phyloP scores from a whole-genome alignment of 2,329 filamentous ascomycete species.

The Penicillium sp. region DNA sequence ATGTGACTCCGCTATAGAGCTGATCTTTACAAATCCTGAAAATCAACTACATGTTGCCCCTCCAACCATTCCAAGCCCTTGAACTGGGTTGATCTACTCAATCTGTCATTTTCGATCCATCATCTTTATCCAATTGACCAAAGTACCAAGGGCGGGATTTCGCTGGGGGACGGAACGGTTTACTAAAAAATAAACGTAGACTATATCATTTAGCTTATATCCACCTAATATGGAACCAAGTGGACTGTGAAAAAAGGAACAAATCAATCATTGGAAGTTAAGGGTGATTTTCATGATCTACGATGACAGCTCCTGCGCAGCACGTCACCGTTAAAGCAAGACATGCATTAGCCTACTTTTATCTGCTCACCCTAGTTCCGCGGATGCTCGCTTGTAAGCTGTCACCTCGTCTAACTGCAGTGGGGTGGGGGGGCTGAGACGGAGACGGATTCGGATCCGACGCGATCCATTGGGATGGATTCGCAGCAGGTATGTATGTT shows the following conservation, averaged over 20 bases:
- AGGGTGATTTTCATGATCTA: neutral
- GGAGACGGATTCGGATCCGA: neutral
- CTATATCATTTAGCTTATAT: neutral
- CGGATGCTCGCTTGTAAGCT: neutral
- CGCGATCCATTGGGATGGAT: neutral
- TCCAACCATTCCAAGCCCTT: neutral
- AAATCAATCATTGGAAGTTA: neutral
- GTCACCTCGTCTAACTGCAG: neutral
- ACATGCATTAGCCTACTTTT: constrained; percentile 4
- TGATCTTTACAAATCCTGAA: neutral
- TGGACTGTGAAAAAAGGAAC: neutral
- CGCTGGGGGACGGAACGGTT: neutral
- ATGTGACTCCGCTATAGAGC: neutral
- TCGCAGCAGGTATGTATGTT: neutral
- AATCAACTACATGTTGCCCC: neutral
- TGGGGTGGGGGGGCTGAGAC: neutral
- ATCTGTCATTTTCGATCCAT: neutral
- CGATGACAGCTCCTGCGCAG: neutral
- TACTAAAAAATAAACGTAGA: neutral
- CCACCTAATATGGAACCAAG: too few species aligned
- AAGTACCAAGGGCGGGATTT: neutral
- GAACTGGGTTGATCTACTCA: neutral
- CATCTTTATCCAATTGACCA: neutral
- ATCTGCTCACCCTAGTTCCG: neutral
- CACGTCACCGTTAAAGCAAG: constrained; percentile 4